Evolutionary conservation across 805 yeast species (phyloP).

Genomic region (Cyberlindnera suaveolens): DNA sequence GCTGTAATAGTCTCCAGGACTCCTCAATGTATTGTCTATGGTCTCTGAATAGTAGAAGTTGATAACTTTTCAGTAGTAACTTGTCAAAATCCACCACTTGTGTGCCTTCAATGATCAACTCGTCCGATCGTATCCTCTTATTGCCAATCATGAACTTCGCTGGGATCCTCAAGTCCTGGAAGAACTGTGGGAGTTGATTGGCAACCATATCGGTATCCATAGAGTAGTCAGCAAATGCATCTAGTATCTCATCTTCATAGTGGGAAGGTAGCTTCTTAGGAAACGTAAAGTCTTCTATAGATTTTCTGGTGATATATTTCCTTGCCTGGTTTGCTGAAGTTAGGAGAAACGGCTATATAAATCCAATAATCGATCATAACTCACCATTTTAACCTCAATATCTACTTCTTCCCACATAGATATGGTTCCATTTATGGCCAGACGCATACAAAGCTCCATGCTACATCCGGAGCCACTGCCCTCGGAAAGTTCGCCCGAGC

Average conservation of each 20-base stretch:
- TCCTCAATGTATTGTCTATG: conserved; percentile 31
- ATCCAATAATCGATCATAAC: too few relatives aligned
- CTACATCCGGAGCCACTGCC: background rate
- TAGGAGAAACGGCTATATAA: background rate
- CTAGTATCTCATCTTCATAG: conserved; percentile 40
- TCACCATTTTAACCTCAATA: too few relatives aligned
- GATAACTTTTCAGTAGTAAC: conserved; percentile 33
- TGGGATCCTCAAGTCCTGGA: conserved; percentile 27
- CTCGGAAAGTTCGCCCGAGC: background rate
- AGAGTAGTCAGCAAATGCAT: conserved; percentile 34
- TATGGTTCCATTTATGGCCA: too few relatives aligned
- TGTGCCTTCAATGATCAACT: conserved; percentile 34
- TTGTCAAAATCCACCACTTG: conserved; percentile 43
- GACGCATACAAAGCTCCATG: background rate
- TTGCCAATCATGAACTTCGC: conserved; percentile 25
- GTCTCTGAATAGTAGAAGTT: conserved; percentile 34
- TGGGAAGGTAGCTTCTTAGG: conserved; percentile 32
- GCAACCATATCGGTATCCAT: conserved; percentile 35
- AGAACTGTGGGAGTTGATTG: conserved; percentile 25
- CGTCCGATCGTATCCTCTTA: conserved; percentile 14
- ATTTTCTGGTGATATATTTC: conserved; percentile 17
- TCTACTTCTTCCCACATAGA: too few relatives aligned
- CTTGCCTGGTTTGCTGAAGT: conserved; percentile 6
- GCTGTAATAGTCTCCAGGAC: conserved; percentile 34
- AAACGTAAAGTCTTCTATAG: conserved; percentile 25